These are phyloP conservation scores for Kwoniella botswanensis DNA, from an alignment of 768 basidiomycete genomes.

Conservation along the genomic window DNA sequence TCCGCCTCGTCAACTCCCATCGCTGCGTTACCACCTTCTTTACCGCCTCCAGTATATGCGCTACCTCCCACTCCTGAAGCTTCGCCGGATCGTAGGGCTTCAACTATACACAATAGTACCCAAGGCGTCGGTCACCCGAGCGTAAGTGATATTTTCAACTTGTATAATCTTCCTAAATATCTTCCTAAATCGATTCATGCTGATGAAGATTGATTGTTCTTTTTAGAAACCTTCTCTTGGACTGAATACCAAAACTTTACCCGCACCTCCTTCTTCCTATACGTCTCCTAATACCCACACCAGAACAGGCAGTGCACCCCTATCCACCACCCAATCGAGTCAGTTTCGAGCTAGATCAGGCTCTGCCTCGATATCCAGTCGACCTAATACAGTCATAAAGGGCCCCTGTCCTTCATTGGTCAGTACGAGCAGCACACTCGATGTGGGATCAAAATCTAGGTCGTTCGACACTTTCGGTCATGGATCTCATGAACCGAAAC, in stretches of 20 bases:
- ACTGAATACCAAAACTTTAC: not conserved
- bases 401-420: not conserved
- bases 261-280: constrained; percentile 9
- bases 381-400: not conserved
- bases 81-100: constrained; percentile 1
- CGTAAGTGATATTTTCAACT: not conserved
- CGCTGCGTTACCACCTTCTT: not conserved
- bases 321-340: not conserved
- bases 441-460: not conserved
- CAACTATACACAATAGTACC: not conserved
- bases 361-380: not conserved
- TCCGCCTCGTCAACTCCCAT: not conserved
- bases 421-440: not conserved
- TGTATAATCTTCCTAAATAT: too few species aligned
- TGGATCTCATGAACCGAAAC: not conserved
- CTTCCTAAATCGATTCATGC: too few species aligned
- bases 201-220: not conserved
- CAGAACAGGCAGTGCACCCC: constrained; percentile 10
- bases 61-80: constrained; percentile 13
- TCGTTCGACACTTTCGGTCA: not conserved
- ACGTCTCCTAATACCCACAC: not conserved
- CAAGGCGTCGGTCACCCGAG: not conserved
- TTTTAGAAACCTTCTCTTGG: constrained; percentile 11
- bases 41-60: constrained; percentile 7
- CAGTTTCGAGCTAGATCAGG: not conserved